Base-by-base conservation (phyloP, 306 rosid species). In the Rubus idaeus region DNA sequence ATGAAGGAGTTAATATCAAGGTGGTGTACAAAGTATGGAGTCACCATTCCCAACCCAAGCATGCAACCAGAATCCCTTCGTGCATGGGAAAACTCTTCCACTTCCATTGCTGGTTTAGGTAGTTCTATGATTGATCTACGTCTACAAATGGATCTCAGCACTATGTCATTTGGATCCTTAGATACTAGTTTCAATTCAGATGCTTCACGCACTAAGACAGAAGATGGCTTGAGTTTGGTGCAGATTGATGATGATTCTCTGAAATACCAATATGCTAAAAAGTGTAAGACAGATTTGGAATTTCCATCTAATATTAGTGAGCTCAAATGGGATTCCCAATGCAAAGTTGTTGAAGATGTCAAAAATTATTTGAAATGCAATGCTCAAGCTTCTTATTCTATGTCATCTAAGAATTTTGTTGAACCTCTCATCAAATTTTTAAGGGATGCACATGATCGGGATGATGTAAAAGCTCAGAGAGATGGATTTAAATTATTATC, bases 281-380 rank as follows among this genome's bases (percentile, higher is more conserved):
- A 83, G 7, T 40, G 30, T 23, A 91, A 84, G 64, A 46, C 77
- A 20, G 84, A 84, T 83, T 72, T 74, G 55, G 86, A 83, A 79
- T 83, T 82, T 83, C 84, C 83, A 75, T 90, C 89, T 77, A 81
- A 76, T 40, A 89, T 93, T 23, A 73, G 68, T 71, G 91, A 85
- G 71, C 93, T 92, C 83, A 75, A 81, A 41, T 96, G 98, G 98
- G 86, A 87, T 78, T 82, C 90, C 58, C 91, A 85, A 75, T 87
- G 94, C 84, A 81, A 89, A 82, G 86, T 73, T 80, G 77, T 96
- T 60, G 90, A 88, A 81, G 90, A 93, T 69, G 81, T 96, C 81
- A 85, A 86, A 74, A 76, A 66, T 68, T 39, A 50, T 78, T 80
- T 86, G 82, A 81, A 81, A 74, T 51, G 76, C 82, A 86, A 85